These are phyloP conservation scores for Talaromyces sp. DNA, from an alignment of 2,329 filamentous ascomycete species.

Conservation along the genomic window DNA sequence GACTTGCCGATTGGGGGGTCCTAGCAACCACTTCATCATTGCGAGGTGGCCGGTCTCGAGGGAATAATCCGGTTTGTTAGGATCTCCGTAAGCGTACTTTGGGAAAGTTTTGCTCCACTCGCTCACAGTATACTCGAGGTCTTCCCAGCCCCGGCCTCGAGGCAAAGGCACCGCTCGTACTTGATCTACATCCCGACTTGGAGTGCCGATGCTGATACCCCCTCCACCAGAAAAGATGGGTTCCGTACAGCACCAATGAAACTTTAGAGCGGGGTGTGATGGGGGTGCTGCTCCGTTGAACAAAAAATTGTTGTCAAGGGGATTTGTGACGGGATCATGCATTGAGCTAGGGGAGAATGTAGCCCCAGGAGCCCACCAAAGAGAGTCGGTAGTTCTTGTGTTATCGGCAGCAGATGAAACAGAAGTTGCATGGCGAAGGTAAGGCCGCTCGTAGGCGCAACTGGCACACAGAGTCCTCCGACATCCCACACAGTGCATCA, in stretches of 20 bases:
- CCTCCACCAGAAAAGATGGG: conserved; percentile 63
- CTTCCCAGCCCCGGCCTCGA: conserved; percentile 57
- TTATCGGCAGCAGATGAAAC: conserved; percentile 9
- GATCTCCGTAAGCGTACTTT: conserved; percentile 45
- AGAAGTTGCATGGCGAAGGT: conserved; percentile 34
- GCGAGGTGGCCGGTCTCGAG: conserved; percentile 44
- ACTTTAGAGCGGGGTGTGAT: conserved; percentile 55
- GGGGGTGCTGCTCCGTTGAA: conserved; percentile 38
- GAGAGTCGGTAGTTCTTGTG: conserved; percentile 35
- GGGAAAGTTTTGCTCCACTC: conserved; percentile 46
- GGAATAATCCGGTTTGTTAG: conserved; percentile 42
- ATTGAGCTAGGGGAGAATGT: conserved; percentile 60
- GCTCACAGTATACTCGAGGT: conserved; percentile 53
- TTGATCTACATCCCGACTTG: conserved; percentile 56
- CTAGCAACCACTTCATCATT: conserved; percentile 52
- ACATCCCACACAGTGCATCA: conserved; percentile 65
- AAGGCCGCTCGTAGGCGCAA: conserved; percentile 60
- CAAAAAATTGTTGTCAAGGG: conserved; percentile 29
- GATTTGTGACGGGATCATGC: conserved; percentile 51
- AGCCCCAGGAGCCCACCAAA: conserved; percentile 64
- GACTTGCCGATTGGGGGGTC: conserved; percentile 48
- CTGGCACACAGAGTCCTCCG: conserved; percentile 63
- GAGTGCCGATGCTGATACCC: conserved; percentile 60
- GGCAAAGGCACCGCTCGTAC: conserved; percentile 61
- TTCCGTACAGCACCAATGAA: conserved; percentile 63